A percentile compares a stretch with the other conserved stretches of the same genome.
Conservation (phyloP, 2,329 filamentous ascomycete genomes). For the Fusarium sp. region DNA sequence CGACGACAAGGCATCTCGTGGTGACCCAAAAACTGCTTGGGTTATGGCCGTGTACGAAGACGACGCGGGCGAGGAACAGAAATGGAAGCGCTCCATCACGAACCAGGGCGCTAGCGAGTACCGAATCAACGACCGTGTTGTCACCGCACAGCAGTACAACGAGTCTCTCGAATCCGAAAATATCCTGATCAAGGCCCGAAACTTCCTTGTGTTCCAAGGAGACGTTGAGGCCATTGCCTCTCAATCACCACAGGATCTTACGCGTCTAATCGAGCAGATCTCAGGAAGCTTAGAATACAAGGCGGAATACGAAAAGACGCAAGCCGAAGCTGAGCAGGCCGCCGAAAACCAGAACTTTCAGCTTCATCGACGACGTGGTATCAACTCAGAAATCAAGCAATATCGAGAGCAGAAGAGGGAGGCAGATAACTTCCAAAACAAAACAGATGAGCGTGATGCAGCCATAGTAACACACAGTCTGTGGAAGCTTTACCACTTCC, state of each 20-base stretch:
- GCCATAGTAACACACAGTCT: constrained; percentile 93
- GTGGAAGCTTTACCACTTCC: constrained; percentile 97
- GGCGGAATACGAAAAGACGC: constrained; percentile 90
- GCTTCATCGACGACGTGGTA: constrained; percentile 87
- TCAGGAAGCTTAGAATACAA: constrained; percentile 97
- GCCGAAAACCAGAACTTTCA: constrained; percentile 90
- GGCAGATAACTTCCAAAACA: constrained; percentile 91
- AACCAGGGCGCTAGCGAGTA: constrained; percentile 91
- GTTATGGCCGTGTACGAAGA: constrained; percentile 99
- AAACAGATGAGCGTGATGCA: constrained; percentile 89
- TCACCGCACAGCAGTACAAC: constrained; percentile 93
- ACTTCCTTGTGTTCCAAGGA: constrained; percentile 98
- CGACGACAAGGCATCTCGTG: constrained; percentile 74
- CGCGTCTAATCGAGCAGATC: constrained; percentile 94
- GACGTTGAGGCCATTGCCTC: constrained; percentile 97
- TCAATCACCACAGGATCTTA: constrained; percentile 93
- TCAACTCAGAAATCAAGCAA: constrained; percentile 98
- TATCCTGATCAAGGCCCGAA: constrained; percentile 96
- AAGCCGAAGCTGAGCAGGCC: constrained; percentile 86
- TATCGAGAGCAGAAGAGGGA: constrained; percentile 98
- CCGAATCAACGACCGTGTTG: constrained; percentile 91
- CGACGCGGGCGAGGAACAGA: constrained; percentile 92
- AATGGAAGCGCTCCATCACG: constrained; percentile 96
- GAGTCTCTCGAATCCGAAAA: constrained; percentile 92
- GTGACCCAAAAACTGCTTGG: constrained; percentile 95